Percentiles rank a stretch among this genome's conserved stretches.
phyloP scores from a whole-genome alignment of 306 rosid genomes.

The Pueraria montana region DNA sequence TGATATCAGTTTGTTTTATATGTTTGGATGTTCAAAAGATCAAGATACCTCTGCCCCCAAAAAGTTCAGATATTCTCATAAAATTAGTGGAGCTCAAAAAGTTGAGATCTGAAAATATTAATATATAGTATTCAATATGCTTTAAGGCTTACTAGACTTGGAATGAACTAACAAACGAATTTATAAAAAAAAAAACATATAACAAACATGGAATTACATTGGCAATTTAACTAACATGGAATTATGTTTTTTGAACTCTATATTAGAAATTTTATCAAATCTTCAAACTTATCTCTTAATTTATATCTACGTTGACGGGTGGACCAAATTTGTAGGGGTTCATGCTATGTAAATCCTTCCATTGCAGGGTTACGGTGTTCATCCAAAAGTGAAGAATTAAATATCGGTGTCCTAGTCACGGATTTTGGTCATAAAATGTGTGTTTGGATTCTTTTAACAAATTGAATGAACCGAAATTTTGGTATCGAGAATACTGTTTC shows the following conservation, averaged over 20 bases:
- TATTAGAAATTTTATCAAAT: not conserved
- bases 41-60: conserved; percentile 1
- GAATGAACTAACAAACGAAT: not conserved
- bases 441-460: conserved; percentile 12
- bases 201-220: too few relatives aligned
- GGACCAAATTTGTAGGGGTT: not conserved
- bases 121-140: not conserved
- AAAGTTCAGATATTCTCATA: conserved; percentile 1
- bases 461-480: conserved; percentile 20
- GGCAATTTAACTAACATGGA: too few relatives aligned
- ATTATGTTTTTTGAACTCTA: too few relatives aligned
- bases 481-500: too few relatives aligned
- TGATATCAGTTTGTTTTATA: not conserved
- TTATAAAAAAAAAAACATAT: too few relatives aligned
- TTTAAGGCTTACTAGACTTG: not conserved
- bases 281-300: not conserved
- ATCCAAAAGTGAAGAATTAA: not conserved
- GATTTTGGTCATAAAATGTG: not conserved
- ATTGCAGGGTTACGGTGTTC: not conserved
- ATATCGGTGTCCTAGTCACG: not conserved
- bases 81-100: conserved; percentile 3
- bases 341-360: not conserved
- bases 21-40: conserved; percentile 13
- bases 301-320: too few relatives aligned
- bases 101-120: not conserved